Base-by-base conservation (phyloP, 306 rosid species). In the Cercis canadensis region DNA sequence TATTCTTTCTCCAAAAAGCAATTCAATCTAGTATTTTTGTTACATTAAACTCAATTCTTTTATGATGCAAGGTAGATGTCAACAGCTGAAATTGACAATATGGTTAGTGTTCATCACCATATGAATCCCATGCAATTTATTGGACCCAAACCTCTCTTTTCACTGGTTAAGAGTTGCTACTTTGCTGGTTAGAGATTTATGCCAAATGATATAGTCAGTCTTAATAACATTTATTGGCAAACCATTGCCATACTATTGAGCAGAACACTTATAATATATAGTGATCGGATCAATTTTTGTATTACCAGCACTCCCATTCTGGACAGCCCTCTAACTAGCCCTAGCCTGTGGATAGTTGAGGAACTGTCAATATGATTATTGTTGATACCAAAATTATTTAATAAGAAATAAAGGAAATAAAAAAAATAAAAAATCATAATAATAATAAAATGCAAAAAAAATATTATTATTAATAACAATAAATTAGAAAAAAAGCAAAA, bases 161-260 rank as follows among this genome's bases (percentile, higher is more conserved):
- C 50, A 36, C 59, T 18, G 10, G 24, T 21, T n/a, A 4, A 54
- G 59, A 34, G 19, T n/a, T 45, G 44, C 14, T 57, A 14, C 40
- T 65, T 55, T 36, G 58, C 18, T 65, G 16, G 12, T 40, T 34
- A 73, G 3, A 31, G 50, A 17, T 11, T 33, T 54, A 54, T 41
- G 57, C 12, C 15, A 60, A 61, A 61, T 39, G 60, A 37, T 14
- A 50, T 4, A 37, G 43, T 46, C 36, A 29, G 10, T 55, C 43
- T 52, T 9, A 13, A 9, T 37, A 68, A 54, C 21, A 39, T 6
- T 6, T 7, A 29, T 37, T 39, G 11, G 10, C 24, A 49, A 2
- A 24, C 53, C 8, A n/a, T 53, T 39, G 54, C 18, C 63, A 55
- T 24, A 41, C 56, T 55, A 32, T 36, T 47, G 60, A 19, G 41